A percentile compares a stretch with the other conserved stretches of the same genome.
These are phyloP conservation scores for Serendipita sp. DNA, from an alignment of 768 basidiomycete species.

Conservation along the genomic window DNA sequence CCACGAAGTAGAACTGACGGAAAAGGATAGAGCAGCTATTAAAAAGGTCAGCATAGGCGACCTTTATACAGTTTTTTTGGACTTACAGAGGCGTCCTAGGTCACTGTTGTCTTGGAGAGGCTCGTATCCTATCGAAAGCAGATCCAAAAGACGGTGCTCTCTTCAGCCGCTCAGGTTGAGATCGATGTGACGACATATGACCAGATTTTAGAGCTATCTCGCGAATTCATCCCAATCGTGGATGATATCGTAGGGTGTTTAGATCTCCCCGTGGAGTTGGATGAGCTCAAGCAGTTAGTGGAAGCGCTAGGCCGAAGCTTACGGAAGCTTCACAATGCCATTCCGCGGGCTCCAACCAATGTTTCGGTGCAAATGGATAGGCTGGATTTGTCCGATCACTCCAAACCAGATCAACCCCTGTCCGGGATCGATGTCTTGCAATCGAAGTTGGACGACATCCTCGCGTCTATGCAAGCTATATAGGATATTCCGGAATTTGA, in stretches of 20 bases:
- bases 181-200: neutral
- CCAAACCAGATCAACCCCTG: too few species aligned
- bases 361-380: too few species aligned
- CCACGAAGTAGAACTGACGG: neutral
- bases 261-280: neutral
- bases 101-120: neutral
- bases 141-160: neutral
- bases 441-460: too few species aligned
- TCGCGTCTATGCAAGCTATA: too few species aligned
- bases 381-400: too few species aligned
- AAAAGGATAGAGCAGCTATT: neutral
- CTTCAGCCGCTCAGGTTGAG: neutral
- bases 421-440: too few species aligned
- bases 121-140: neutral
- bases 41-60: neutral
- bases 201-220: neutral
- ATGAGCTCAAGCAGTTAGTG: neutral
- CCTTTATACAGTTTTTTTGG: neutral
- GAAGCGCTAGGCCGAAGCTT: neutral
- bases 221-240: neutral
- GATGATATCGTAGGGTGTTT: constrained; percentile 1
- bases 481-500: too few species aligned
- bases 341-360: neutral
- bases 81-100: neutral
- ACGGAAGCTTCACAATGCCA: neutral